Conservation (phyloP, 2,329 filamentous ascomycete species). For the Calonectria honghensis region DNA sequence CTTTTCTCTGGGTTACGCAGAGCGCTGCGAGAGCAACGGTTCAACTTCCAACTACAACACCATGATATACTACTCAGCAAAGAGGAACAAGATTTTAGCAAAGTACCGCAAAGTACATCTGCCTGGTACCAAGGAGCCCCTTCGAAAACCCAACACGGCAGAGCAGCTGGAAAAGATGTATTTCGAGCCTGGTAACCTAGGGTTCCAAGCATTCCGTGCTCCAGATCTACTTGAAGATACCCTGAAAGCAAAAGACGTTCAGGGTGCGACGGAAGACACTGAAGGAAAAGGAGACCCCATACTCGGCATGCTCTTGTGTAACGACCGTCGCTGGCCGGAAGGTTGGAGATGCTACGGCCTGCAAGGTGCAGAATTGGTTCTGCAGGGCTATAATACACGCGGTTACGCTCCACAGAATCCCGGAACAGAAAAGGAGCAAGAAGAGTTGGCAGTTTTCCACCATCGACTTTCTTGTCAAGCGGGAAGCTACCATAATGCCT, state of each 20-base stretch:
- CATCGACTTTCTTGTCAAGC: conserved; percentile 18
- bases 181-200: neutral
- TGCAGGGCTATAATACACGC: conserved; percentile 26
- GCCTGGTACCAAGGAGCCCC: conserved; percentile 10
- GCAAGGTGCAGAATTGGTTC: conserved; percentile 25
- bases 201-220: conserved; percentile 30
- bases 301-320: conserved; percentile 33
- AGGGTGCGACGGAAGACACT: neutral
- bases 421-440: conserved; percentile 8
- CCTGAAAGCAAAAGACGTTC: conserved; percentile 5
- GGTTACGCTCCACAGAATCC: conserved; percentile 18
- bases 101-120: conserved; percentile 34
- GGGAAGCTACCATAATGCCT: conserved; percentile 28
- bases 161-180: conserved; percentile 30
- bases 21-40: neutral
- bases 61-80: conserved; percentile 31
- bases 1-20: conserved; percentile 24
- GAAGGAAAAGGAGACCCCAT: conserved; percentile 28
- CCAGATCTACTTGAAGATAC: conserved; percentile 9
- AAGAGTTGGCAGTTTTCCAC: conserved; percentile 8
- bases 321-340: conserved; percentile 33
- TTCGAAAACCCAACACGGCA: conserved; percentile 6
- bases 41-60: conserved; percentile 24
- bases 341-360: conserved; percentile 29
- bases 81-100: conserved; percentile 1